A percentile compares a stretch with the other conserved stretches of the same genome.
phyloP scores from a whole-genome alignment of 208 protist genomes.

The Acanthamoeba sp. region DNA sequence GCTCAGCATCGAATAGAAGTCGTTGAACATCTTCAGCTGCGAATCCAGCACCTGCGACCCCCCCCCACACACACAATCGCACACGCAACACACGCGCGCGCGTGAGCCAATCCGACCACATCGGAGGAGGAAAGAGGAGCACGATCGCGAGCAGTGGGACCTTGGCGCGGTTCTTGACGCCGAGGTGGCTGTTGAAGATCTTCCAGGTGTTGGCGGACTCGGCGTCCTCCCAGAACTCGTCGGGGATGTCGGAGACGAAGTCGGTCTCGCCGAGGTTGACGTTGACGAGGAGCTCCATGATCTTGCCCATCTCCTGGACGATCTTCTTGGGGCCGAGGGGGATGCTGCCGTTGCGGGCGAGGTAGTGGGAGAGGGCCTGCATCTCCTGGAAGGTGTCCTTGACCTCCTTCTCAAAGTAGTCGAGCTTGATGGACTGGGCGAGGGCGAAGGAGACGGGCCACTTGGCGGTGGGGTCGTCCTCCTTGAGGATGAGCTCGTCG shows the following conservation, averaged over 20 bases:
- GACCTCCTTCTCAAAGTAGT: slow-evolving; percentile 57
- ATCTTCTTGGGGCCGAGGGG: slow-evolving; percentile 54
- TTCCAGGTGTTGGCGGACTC: slow-evolving; percentile 59
- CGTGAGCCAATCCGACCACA: neutral
- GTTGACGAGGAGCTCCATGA: slow-evolving; percentile 64
- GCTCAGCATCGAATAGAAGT: slow-evolving; percentile 57
- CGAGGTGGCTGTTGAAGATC: slow-evolving; percentile 65
- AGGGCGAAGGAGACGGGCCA: slow-evolving; percentile 52
- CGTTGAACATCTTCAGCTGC: slow-evolving; percentile 57
- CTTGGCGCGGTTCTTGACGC: slow-evolving; percentile 55
- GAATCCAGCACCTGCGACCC: slow-evolving; percentile 10
- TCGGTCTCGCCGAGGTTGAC: slow-evolving; percentile 57
- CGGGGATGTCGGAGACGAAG: slow-evolving; percentile 56
- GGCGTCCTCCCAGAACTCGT: slow-evolving; percentile 59
- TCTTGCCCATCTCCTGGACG: slow-evolving; percentile 58
- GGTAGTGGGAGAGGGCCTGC: slow-evolving; percentile 46
- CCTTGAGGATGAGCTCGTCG: slow-evolving; percentile 51
- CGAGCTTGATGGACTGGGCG: slow-evolving; percentile 44
- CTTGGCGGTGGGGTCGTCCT: slow-evolving; percentile 35
- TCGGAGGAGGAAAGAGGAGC: neutral
- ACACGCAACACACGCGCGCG: neutral
- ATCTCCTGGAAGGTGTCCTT: slow-evolving; percentile 60
- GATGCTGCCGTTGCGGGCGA: slow-evolving; percentile 48
- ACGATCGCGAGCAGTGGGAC: neutral
- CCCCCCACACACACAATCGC: too few relatives aligned